Evolutionary conservation across 108 stramenopile species (phyloP).

Genomic region (Pseudonitzschia multiseries): DNA sequence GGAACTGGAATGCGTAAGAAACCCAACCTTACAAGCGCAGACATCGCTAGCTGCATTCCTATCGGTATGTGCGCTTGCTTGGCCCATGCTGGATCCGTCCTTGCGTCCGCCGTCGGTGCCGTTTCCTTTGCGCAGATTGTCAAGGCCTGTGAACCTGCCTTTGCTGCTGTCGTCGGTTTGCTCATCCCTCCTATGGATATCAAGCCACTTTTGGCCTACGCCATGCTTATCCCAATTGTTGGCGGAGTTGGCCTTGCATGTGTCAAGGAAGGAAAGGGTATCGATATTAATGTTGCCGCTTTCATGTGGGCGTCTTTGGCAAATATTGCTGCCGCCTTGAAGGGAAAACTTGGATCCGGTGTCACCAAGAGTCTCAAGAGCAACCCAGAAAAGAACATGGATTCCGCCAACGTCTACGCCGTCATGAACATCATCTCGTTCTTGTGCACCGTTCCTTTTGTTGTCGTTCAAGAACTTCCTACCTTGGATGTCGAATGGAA

Average conservation of each 20-base stretch:
- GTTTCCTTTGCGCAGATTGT: constrained; percentile 97
- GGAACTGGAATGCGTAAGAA: constrained; percentile 71
- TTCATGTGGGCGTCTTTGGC: constrained; percentile 92
- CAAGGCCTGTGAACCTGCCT: constrained; percentile 96
- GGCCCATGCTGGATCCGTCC: constrained; percentile 78
- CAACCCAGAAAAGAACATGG: constrained; percentile 93
- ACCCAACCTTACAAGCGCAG: constrained; percentile 67
- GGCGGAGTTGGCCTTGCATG: constrained; percentile 91
- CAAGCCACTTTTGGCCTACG: constrained; percentile 81
- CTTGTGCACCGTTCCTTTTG: constrained; percentile 86
- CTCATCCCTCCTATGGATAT: constrained; percentile 80
- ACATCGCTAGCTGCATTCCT: constrained; percentile 77
- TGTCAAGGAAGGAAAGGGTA: constrained; percentile 89
- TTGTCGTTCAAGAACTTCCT: constrained; percentile 71
- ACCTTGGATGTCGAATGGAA: constrained; percentile 65
- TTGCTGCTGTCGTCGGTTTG: constrained; percentile 89
- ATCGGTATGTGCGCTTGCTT: constrained; percentile 80
- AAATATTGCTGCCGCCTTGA: constrained; percentile 85
- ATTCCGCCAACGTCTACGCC: constrained; percentile 92
- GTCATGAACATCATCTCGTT: constrained; percentile 94
- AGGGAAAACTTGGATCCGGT: constrained; percentile 88
- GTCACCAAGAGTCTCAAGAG: constrained; percentile 82
- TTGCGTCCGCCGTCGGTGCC: constrained; percentile 92
- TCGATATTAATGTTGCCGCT: constrained; percentile 87
- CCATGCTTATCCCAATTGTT: constrained; percentile 92